Evolutionary conservation across 148 eudicot species (phyloP).

Genomic region (Camellia lanceoleosa): DNA sequence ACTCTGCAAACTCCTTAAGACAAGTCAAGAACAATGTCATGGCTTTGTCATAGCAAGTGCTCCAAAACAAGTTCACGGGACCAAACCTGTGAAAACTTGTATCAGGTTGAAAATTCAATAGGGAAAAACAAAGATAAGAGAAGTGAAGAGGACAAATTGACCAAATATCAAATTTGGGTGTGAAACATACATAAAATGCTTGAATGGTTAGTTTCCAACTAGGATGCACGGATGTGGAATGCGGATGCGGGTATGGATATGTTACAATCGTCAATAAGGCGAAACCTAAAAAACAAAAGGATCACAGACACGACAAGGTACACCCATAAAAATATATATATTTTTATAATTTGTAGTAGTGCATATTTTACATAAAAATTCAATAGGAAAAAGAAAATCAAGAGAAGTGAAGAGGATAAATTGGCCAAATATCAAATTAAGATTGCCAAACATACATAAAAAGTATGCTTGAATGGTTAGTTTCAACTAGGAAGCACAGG

Average conservation of each 20-base stretch:
- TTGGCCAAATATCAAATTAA: not conserved
- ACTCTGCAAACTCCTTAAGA: conserved; percentile 93
- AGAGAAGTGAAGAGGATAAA: not conserved
- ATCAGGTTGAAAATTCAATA: conserved; percentile 6
- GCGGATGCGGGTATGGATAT: too few species aligned
- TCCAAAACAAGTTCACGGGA: conserved; percentile 98
- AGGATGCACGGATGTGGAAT: too few species aligned
- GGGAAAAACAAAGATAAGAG: not conserved
- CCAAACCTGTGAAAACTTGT: conserved; percentile 59
- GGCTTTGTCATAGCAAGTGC: conserved; percentile 98
- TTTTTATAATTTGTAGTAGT: too few species aligned
- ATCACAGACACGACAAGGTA: too few species aligned
- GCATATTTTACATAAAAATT: not conserved
- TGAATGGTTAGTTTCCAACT: not conserved
- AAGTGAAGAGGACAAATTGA: conserved; percentile 4
- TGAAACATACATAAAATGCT: not conserved
- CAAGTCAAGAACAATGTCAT: conserved; percentile 95
- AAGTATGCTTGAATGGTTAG: not conserved
- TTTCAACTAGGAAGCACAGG: not conserved
- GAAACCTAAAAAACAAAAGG: too few species aligned
- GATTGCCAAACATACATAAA: not conserved
- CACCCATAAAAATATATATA: too few species aligned
- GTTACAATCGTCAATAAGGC: too few species aligned
- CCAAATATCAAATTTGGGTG: not conserved
- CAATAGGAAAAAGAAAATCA: not conserved